Evolutionary conservation across 371 early-diverging fungal genomes (phyloP), one percentile per base, ranked within the genome.

Genomic region (Mortierella sp.): DNA sequence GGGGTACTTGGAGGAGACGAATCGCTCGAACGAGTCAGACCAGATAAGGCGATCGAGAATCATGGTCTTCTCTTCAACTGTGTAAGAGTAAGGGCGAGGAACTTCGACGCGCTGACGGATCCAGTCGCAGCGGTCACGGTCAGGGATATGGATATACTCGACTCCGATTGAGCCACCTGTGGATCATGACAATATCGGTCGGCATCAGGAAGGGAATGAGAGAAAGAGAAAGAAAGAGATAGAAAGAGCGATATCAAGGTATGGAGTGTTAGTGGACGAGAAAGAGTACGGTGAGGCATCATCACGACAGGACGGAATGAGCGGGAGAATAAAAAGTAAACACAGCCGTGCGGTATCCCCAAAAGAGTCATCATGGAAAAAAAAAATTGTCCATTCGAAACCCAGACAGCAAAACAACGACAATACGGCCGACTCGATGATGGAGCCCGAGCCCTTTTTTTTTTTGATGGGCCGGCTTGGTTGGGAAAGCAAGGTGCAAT

Each of bases 111-210:
- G 91, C 72, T 89, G 85, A 57, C 97, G 90, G 70, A 99, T 91
- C 99, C 99, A 99, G 87, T 99, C 97, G 83, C 98, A 98, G 81
- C 93, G 94, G 21, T 85, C 88, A 68, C 96, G 93, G 83, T 98
- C 97, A 64, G 97, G 94, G 72, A 98, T 99, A 84, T 99, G 99
- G 65, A 95, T 94, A 87, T 97, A 99, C 81, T 99, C 99, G 60
- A 96, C 91, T 83, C 98, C 99, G 71, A 98, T 90, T 25, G 94
- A 87, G 55, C 96, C 94, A 80, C 91, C 92, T 91, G 65, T 62
- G n/a, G 59, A 30, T 29, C 29, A 25, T 19, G 30, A 50, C 50
- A 26, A 62, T 44, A 72, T 45, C 59, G 25, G 55, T 53, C 50
- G n/a, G n/a, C n/a, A n/a, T n/a, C n/a, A n/a, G n/a, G n/a, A n/a